These are phyloP conservation scores for Comarum palustre DNA, from an alignment of 306 rosid species.

Conservation along the genomic window DNA sequence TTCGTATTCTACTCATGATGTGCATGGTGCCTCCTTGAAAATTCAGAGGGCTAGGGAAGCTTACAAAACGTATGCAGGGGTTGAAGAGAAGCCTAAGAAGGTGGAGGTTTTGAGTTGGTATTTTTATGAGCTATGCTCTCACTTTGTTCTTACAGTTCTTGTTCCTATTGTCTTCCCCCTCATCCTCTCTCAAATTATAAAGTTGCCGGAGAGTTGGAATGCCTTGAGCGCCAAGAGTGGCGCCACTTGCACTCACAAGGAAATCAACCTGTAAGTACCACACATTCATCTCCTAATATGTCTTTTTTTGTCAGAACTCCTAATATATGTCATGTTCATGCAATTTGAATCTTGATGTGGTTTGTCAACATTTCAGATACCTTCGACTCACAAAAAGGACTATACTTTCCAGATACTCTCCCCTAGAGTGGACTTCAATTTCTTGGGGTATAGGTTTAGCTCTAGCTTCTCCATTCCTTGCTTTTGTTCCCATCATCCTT, in stretches of 20 bases:
- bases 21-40: conserved; percentile 39
- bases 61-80: conserved; percentile 42
- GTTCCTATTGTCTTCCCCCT: conserved; percentile 83
- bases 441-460: conserved; percentile 73
- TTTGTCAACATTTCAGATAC: conserved; percentile 48
- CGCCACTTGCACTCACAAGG: conserved; percentile 45
- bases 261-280: conserved; percentile 54
- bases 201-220: conserved; percentile 26
- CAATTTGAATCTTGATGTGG: neutral
- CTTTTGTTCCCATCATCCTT: conserved; percentile 52
- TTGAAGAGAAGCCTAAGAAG: conserved; percentile 51
- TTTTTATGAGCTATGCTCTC: conserved; percentile 67
- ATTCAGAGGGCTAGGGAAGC: conserved; percentile 46
- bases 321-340: no score
- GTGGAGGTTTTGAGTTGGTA: conserved; percentile 76
- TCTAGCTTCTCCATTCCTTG: conserved; percentile 60
- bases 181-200: conserved; percentile 58
- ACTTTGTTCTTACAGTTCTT: conserved; percentile 58
- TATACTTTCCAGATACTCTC: conserved; percentile 40
- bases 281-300: neutral
- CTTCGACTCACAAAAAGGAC: conserved; percentile 45
- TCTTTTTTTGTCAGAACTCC: no score
- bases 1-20: conserved; percentile 28
- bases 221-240: conserved; percentile 20
- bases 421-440: conserved; percentile 75